Conservation (phyloP, 2,329 filamentous ascomycete genomes). For the Diaporthe ilicicola region DNA sequence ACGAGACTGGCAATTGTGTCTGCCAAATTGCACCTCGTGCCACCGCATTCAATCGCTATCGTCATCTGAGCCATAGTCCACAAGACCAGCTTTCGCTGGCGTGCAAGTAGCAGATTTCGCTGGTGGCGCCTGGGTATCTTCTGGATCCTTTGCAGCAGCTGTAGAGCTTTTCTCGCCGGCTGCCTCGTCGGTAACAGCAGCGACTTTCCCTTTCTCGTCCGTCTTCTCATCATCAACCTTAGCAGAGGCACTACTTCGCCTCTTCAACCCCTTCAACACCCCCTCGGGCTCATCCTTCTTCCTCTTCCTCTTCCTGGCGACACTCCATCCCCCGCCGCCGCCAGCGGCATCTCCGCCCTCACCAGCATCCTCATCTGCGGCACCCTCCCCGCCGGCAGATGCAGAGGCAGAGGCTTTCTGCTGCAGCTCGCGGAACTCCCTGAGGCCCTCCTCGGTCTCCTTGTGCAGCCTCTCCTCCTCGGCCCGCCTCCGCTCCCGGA, state of each 20-base stretch:
- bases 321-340: constrained; percentile 19
- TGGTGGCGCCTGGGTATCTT: constrained; percentile 34
- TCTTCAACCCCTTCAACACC: constrained; percentile 35
- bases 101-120: background rate
- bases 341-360: constrained; percentile 17
- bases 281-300: constrained; percentile 31
- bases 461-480: constrained; percentile 63
- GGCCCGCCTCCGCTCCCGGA: constrained; percentile 56
- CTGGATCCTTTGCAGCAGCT: background rate
- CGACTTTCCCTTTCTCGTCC: constrained; percentile 15
- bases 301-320: constrained; percentile 24
- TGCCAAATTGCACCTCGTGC: background rate
- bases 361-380: constrained; percentile 31
- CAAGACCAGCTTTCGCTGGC: constrained; percentile 50
- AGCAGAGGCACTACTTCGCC: constrained; percentile 23
- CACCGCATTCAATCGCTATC: constrained; percentile 46
- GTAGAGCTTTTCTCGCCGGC: background rate
- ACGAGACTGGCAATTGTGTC: background rate
- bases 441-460: constrained; percentile 66
- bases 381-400: constrained; percentile 23
- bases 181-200: background rate
- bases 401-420: constrained; percentile 35
- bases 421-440: constrained; percentile 63
- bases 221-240: constrained; percentile 8
- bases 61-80: constrained; percentile 65